Evolutionary conservation across 768 basidiomycete species (phyloP), one percentile per base, ranked within the genome.

Genomic region (Lentinula boryana): DNA sequence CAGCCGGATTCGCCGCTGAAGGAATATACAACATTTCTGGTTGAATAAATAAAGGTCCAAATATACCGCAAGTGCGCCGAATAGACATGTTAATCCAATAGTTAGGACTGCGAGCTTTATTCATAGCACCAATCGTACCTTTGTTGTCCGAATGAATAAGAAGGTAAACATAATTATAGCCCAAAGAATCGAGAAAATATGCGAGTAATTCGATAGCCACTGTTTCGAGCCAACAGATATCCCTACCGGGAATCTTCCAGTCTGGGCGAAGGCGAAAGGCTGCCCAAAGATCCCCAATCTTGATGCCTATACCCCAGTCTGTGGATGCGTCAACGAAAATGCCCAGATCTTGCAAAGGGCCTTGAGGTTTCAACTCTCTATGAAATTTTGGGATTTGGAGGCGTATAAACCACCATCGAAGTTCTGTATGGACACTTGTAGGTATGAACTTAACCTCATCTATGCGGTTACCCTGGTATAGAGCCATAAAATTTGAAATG

Each of bases 291-390:
- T 50, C 54, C 1, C 63, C 64, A 8, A 71, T 48, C 5, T 72
- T 33, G 4, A 78, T 38, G 1, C 79, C 77, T 33, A 80, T 72
- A 10, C 79, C 78, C 71, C 72, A 78, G 0, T 64, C 66, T 0
- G 75, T 78, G 0, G 74, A 76, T 0, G 75, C 74, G 56, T 78
- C 76, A 5, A 75, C 74, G 38, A 44, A 77, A 7, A 77, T 53
- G 1, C 60, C 60, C 1, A 67, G 41, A 43, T 70, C 66, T 0
- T 16, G 33, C 0, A 63, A 16, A 1, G 62, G 61, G 1, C 35
- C 44, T 23, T 40, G 35, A 4, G 62, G 60, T 4, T 9, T 10
- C 12, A 74, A 66, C 0, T 62, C 60, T 4, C 72, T 44, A 23
- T 1, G 5, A 16, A 0, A 65, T 44, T 9, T 41, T 13, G 4